Conservation (phyloP, 306 rosid species). For the Benincasa hispida region DNA sequence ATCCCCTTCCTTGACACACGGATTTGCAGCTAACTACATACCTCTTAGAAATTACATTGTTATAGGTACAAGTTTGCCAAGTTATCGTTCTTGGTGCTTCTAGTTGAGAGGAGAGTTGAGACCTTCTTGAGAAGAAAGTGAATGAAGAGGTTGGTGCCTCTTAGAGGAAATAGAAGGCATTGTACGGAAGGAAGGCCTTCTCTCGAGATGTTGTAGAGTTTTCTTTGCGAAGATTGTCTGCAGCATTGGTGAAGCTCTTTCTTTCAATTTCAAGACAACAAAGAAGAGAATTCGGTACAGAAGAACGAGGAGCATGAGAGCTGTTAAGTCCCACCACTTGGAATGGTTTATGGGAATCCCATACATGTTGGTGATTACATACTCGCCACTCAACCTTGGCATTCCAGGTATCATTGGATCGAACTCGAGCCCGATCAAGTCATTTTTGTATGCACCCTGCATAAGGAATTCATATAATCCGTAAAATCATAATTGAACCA, state of each 20-base stretch:
- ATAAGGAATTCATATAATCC: neutral
- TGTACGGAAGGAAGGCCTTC: constrained; percentile 72
- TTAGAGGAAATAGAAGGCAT: constrained; percentile 45
- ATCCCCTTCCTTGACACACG: neutral
- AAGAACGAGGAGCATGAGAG: constrained; percentile 39
- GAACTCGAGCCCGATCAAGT: constrained; percentile 75
- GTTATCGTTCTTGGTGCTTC: constrained; percentile 7
- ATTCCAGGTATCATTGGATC: constrained; percentile 46
- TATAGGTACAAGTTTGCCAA: neutral
- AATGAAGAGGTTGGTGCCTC: constrained; percentile 53
- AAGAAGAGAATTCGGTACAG: constrained; percentile 50
- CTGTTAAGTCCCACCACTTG: constrained; percentile 93
- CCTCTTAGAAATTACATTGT: neutral
- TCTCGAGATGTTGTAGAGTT: constrained; percentile 44
- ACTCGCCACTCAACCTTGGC: constrained; percentile 61
- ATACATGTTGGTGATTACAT: constrained; percentile 38
- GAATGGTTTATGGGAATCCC: constrained; percentile 55
- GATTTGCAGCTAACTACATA: constrained; percentile 3
- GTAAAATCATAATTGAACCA: neutral
- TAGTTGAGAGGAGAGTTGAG: constrained; percentile 67
- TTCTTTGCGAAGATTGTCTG: constrained; percentile 36
- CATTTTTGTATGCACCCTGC: constrained; percentile 94
- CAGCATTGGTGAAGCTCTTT: constrained; percentile 47
- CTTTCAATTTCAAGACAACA: constrained; percentile 59
- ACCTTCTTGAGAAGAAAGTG: constrained; percentile 82